These are phyloP conservation scores for Leptographium flavum DNA, from an alignment of 2,329 filamentous ascomycete species.

Conservation along the genomic window DNA sequence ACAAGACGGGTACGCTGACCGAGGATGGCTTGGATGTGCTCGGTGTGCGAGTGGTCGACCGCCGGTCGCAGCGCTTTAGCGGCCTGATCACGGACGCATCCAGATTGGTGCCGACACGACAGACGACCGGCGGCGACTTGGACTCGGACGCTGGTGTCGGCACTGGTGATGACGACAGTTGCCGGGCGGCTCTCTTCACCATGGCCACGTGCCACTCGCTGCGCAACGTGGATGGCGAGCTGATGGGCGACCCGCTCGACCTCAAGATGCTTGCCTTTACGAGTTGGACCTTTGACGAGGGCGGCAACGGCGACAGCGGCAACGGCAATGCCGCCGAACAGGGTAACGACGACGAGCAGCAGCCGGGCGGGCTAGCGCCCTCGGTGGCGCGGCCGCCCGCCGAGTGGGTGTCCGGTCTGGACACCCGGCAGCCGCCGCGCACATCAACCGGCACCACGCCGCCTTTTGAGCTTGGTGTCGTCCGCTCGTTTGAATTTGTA, in stretches of 20 bases:
- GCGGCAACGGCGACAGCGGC: slow-evolving; percentile 31
- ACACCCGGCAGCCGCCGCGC: slow-evolving; percentile 4
- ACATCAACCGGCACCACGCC: slow-evolving; percentile 5
- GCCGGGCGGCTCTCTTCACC: slow-evolving; percentile 61
- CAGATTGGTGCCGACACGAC: slow-evolving; percentile 6
- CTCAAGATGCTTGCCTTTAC: slow-evolving; percentile 99
- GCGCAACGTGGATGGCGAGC: slow-evolving; percentile 70
- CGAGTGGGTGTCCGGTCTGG: slow-evolving; percentile 13
- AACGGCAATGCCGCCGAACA: slow-evolving; percentile 14
- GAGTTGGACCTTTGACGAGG: slow-evolving; percentile 72
- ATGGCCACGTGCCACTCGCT: slow-evolving; percentile 98
- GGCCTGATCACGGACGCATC: slow-evolving; percentile 55
- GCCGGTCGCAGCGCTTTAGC: slow-evolving; percentile 49
- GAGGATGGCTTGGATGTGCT: slow-evolving; percentile 93
- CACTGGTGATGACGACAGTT: slow-evolving; percentile 15
- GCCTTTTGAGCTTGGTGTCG: slow-evolving; percentile 71
- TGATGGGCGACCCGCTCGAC: slow-evolving; percentile 87
- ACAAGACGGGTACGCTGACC: slow-evolving; percentile 96
- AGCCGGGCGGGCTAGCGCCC: slow-evolving; percentile 54
- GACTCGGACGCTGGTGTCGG: neutral
- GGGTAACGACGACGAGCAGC: slow-evolving; percentile 49
- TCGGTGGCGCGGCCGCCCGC: slow-evolving; percentile 74
- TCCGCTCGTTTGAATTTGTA: slow-evolving; percentile 88
- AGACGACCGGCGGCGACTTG: neutral
- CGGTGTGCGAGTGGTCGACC: slow-evolving; percentile 66